Evolutionary conservation across 225 moss, liverwort and hornwort species (phyloP), one percentile per base, ranked within the genome.

Genomic region (Straminergon stramineum): DNA sequence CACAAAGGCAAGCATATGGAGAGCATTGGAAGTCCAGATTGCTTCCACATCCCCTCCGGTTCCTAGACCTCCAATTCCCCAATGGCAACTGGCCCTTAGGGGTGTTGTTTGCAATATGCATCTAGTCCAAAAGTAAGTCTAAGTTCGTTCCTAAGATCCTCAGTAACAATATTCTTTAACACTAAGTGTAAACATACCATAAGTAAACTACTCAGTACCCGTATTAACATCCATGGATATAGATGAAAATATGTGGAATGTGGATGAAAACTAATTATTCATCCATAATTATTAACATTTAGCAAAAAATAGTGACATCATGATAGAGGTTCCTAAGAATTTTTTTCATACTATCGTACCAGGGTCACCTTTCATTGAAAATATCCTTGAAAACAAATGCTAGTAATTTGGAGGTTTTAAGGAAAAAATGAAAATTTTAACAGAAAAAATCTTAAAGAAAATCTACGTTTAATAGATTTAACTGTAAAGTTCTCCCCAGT

Each of bases 401-500:
- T 28, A 45, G 1, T 45, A 45, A 74, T 73, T 43, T 15, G 8
- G 13, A 15, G 18, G 15, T 70, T 37, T 32, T 6, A 11, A 19
- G n/a, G n/a, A n/a, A 18, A 18, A 67, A 70, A 8, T 4, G 15
- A 15, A 39, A 26, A 41, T 27, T 24, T 0, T 5, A 9, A 16
- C 16, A 1, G 5, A 4, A 17, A 9, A 45, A 18, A 10, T 45
- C 10, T 45, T 3, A 17, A 2, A 43, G 1, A 28, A 28, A 17
- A 17, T 27, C 10, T 9, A 7, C 13, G 22, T 23, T 74, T 45
- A 6, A 28, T 28, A 45, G 45, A 45, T 1, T 10, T 74, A 43
- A 28, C 28, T 0, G 1, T 27, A 43, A 71, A 43, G 26, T 41
- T 71, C 1, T 43, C 1, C 6, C 3, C 0, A 28, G 0, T 71